Conservation (phyloP, 305 asterid species). For the Solanum hybrid region DNA sequence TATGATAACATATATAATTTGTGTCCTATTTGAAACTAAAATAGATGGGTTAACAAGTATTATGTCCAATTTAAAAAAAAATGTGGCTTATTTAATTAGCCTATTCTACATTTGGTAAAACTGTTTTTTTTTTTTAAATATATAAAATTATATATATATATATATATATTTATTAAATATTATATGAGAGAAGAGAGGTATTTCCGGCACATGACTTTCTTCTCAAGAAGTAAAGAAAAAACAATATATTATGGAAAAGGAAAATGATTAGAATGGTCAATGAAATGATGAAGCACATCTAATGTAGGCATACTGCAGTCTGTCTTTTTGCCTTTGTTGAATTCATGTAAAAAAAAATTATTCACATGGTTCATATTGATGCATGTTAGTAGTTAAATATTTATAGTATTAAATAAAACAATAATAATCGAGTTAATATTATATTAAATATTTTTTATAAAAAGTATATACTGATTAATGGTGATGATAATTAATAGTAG, state of each 20-base stretch:
- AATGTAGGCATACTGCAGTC: neutral
- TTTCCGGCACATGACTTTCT: neutral
- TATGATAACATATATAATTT: too few relatives aligned
- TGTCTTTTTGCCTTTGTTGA: neutral
- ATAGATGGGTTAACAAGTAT: neutral
- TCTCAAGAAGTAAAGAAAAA: neutral
- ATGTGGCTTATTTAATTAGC: neutral
- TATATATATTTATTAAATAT: neutral
- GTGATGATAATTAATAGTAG: neutral
- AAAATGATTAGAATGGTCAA: conserved; percentile 4
- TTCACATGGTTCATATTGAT: neutral
- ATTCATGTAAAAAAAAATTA: neutral
- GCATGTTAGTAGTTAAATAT: neutral
- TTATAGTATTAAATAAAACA: neutral
- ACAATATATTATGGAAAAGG: neutral
- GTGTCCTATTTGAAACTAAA: neutral
- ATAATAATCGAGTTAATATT: neutral
- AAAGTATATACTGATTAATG: neutral
- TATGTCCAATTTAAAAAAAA: neutral
- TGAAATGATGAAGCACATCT: neutral
- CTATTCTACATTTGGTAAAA: neutral
- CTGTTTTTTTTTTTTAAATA: neutral
- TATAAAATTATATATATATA: too few relatives aligned
- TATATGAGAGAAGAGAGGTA: neutral
- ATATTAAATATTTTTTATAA: neutral